Evolutionary conservation across 257 asterid genomes (phyloP), one percentile per base, ranked within the genome.

Genomic region (Fraxinus americana): DNA sequence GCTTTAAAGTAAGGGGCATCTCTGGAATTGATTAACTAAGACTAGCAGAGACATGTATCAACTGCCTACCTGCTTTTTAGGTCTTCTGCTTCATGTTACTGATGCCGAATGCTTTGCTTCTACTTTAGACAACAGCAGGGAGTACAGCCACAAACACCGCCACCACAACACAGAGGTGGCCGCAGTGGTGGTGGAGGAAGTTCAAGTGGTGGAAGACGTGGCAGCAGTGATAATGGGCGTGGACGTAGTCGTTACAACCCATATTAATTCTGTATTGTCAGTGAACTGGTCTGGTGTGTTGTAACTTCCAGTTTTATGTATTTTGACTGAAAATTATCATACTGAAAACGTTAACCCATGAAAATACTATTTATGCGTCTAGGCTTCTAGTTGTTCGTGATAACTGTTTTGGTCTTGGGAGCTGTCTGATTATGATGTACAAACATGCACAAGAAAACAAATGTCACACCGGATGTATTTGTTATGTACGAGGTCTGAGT

Each of bases 81-180:
- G 32, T 59, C 30, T 59, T 68, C 9, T 54, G 66, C 25, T 71
- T 43, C 17, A 19, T 16, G 45, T 41, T 23, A 4, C 11, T 73
- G 1, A 35, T 35, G 78, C 29, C 23, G 29, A 32, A 5, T 50
- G 39, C 52, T 69, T 73, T 29, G 25, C 16, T 79, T 25, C 8
- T 34, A 77, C 66, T 86, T 21, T 78, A 94, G 99, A 89, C 99
- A 94, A 91, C 99, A 94, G 84, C 97, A 98, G 16, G 96, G 94
- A 39, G 71, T 87, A 77, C 92, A 91, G 81, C 81, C 86, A 65
- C 95, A 83, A 78, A 76, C 91, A 11, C 87, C 84, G 12, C 90
- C 88, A 29, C 90, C 95, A 67, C 86, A 80, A 23, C 94, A 89
- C 39, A 87, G 97, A 85, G 96, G 97, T 2, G 94, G 94, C 61